phyloP scores from a whole-genome alignment of 2,329 filamentous ascomycete genomes.

The Calonectria multiphialidica region DNA sequence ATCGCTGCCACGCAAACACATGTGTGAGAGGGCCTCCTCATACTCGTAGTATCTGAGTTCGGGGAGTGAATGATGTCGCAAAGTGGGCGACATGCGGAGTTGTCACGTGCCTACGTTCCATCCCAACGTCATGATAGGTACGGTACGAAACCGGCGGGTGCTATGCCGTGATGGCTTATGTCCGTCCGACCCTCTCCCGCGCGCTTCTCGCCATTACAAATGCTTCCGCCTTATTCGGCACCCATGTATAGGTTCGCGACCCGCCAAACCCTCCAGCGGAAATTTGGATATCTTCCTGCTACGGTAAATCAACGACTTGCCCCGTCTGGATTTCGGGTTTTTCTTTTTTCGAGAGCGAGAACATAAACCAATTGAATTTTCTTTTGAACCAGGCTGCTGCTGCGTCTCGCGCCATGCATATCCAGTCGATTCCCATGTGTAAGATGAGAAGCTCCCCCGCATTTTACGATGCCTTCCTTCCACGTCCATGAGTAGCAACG shows the following conservation, averaged over 20 bases:
- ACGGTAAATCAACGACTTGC: slow-evolving; percentile 33
- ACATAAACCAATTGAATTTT: slow-evolving; percentile 7
- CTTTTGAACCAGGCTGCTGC: slow-evolving; percentile 28
- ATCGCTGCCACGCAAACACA: neutral
- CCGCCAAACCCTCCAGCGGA: slow-evolving; percentile 50
- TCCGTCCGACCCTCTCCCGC: slow-evolving; percentile 12
- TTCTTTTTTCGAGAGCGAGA: neutral
- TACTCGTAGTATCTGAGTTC: too few relatives aligned
- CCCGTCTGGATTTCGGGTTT: neutral
- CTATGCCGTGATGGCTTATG: slow-evolving; percentile 30
- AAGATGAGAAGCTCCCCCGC: slow-evolving; percentile 51
- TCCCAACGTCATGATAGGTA: slow-evolving; percentile 37
- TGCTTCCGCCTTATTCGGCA: slow-evolving; percentile 37
- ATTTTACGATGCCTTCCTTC: neutral
- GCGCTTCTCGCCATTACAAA: slow-evolving; percentile 39
- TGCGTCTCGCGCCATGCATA: slow-evolving; percentile 73
- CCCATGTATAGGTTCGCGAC: slow-evolving; percentile 58
- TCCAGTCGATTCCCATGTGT: slow-evolving; percentile 92
- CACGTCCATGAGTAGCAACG: neutral
- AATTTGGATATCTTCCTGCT: slow-evolving; percentile 40
- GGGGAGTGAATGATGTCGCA: neutral
- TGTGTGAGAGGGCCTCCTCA: too few relatives aligned
- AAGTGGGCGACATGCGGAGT: slow-evolving; percentile 4
- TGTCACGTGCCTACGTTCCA: slow-evolving; percentile 39
- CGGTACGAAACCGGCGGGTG: neutral